Base-by-base conservation (phyloP, 257 asterid species). In the Scutellaria minor region DNA sequence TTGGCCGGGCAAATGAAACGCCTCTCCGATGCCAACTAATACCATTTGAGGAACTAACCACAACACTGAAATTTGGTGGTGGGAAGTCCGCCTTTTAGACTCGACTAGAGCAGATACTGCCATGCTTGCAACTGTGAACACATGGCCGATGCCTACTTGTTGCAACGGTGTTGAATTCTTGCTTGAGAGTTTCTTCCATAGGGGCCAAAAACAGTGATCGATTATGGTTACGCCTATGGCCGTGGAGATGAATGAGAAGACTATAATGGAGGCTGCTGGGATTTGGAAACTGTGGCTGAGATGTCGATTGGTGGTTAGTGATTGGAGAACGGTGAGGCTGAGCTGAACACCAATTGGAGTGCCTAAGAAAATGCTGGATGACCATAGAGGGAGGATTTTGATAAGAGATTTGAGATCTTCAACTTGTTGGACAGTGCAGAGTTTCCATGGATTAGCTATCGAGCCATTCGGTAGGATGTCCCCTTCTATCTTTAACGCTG, bases 41-140 rank as follows among this genome's bases (percentile, higher is more conserved):
- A 60, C 83, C 35, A 83, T 51, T 8, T 83, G 89, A 1, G 89
- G 89, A 37, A 81, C 83, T 2, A 88, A 68, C 92, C 96, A 86
- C n/a, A 82, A 50, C 37, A 72, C 77, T 55, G 77, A 41, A 13
- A 62, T 72, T 20, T 8, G 70, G n/a, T 11, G 10, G 51, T 6
- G 11, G 6, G 75, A 4, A 0, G 20, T 50, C 64, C 78, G 60
- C 54, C 95, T 56, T 13, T 66, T 86, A 0, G 79, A 46, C 65
- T 85, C 91, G 0, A 81, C 85, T 27, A 88, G 40, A 6, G 90
- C 95, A 0, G 84, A 76, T 1, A 62, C 78, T 0, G 85, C 90
- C 88, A 86, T 81, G 87, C 90, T 78, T 63, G 76, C 35, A 0
- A 81, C 6, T 39, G 74, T 80, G 5, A 86, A 35, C 15, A 74